Base-by-base conservation (phyloP, 805 yeast genomes). In the Candida wancherniae region DNA sequence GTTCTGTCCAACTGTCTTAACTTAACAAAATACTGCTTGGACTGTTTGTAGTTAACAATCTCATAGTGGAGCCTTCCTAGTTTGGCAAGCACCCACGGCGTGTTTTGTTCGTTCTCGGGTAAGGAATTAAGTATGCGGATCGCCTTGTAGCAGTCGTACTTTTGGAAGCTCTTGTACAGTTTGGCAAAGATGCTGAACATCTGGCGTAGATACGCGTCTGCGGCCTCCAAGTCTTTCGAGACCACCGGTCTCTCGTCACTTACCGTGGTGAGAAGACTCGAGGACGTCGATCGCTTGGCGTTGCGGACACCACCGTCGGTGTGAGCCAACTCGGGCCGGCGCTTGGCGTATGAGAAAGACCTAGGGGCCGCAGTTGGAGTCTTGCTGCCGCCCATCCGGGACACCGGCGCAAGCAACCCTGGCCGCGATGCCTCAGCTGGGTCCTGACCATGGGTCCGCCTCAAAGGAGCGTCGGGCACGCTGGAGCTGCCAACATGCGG, bases 1-100 rank as follows among this genome's bases (percentile, higher is more conserved):
- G 88, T 83, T 24, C 90, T 73, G 57, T 87, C 95, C 15, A 80
- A 37, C 33, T 62, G 63, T 31, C 95, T 68, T 33, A 92, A 64
- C 42, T 67, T 69, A 11, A 59, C 58, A 50, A 84, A 90, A 44
- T 71, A 77, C 24, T 62, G 54, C 39, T 78, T 83, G 6, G 94
- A 72, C 55, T 81, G 82, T 36, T 77, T 79, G 57, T 90, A 90
- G 53, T 86, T 83, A 12, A 84, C 90, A 41, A 83, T 75, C 53
- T 90, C 97, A 57, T 82, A 88, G 56, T 86, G 86, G 24, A 85
- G 61, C 41, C 87, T 66, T 1, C 95, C 98, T 15, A 83, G 54
- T 44, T 80, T 79, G 14, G 87, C 73, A 28, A 85, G 68, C 9
- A 87, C 94, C 84, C 92, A 87, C 0, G 97, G 92, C 14, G 95